Conservation (phyloP, 768 basidiomycete species). For the Xanthoconium stramineum region DNA sequence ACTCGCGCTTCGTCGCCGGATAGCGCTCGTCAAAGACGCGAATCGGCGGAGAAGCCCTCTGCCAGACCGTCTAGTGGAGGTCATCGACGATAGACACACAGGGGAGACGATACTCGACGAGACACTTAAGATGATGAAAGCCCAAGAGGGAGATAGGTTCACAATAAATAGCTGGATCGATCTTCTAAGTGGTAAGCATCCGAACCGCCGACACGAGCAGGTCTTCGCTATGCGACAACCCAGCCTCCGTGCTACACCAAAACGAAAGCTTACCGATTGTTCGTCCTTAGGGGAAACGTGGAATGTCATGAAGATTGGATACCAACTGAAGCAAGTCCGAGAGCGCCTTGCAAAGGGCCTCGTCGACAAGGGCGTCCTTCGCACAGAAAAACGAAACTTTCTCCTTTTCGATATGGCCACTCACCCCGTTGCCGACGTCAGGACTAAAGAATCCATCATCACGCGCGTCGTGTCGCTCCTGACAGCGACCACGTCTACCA, state of each 20-base stretch:
- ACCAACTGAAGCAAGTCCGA: constrained; percentile 97
- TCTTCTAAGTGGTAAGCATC: constrained; percentile 71
- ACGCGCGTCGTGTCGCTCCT: constrained; percentile 72
- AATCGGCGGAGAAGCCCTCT: constrained; percentile 67
- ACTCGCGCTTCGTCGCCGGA: constrained; percentile 90
- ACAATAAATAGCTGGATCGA: constrained; percentile 93
- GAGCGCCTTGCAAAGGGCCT: constrained; percentile 96
- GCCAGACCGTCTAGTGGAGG: constrained; percentile 83
- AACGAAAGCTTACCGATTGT: neutral
- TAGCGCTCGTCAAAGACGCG: constrained; percentile 86
- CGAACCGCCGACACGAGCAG: neutral
- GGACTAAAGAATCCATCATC: constrained; percentile 84
- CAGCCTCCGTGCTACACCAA: neutral
- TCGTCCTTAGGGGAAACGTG: constrained; percentile 85
- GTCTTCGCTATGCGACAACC: neutral
- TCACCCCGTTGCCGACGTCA: constrained; percentile 92
- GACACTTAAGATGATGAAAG: constrained; percentile 93
- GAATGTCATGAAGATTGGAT: constrained; percentile 99
- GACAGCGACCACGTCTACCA: constrained; percentile 75
- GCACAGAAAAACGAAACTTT: constrained; percentile 98
- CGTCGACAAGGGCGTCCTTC: constrained; percentile 97
- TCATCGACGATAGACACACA: constrained; percentile 87
- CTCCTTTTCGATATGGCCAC: constrained; percentile 99
- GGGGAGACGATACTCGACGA: constrained; percentile 97
- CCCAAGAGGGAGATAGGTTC: constrained; percentile 51